Evolutionary conservation across 495 filamentous ascomycete genomes (phyloP).

Genomic region (Chaetomium cochliodes): DNA sequence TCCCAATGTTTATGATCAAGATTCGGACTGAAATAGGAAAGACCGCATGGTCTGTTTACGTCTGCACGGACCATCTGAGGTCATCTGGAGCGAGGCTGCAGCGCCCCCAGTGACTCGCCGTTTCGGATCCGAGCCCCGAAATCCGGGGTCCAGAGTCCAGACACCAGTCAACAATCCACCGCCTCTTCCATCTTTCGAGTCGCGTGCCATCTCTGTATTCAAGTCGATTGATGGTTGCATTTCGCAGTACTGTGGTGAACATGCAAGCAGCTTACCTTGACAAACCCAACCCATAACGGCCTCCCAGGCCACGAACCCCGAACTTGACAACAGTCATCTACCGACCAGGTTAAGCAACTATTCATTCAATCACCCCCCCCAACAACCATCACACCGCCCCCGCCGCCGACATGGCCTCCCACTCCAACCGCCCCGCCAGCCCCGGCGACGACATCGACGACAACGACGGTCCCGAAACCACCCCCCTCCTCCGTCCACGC

Average conservation of each 20-base stretch:
- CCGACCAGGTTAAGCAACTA: neutral
- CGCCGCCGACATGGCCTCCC: slow-evolving; percentile 5
- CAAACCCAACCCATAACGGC: neutral
- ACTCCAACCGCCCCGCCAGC: slow-evolving; percentile 6
- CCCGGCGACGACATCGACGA: slow-evolving; percentile 22
- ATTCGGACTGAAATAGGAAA: neutral
- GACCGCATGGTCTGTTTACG: neutral
- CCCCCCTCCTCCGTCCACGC: slow-evolving; percentile 37
- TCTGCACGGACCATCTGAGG: neutral
- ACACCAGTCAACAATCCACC: neutral
- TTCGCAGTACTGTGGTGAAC: neutral
- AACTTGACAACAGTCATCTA: neutral
- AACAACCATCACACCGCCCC: neutral
- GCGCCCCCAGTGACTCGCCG: too few relatives aligned
- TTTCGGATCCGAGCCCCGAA: neutral
- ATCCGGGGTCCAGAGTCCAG: slow-evolving; percentile 2
- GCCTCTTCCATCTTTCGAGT: neutral
- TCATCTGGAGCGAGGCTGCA: neutral
- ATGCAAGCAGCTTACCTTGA: slow-evolving; percentile 12
- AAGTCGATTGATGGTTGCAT: neutral
- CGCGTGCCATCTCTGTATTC: neutral
- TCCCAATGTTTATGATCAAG: too few relatives aligned
- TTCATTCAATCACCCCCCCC: neutral
- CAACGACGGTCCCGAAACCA: slow-evolving; percentile 31
- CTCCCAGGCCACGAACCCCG: neutral